A percentile compares a stretch with the other conserved stretches of the same genome.
Conservation (phyloP, 129 eudicot genomes). For the Gnaphalium uliginosum region DNA sequence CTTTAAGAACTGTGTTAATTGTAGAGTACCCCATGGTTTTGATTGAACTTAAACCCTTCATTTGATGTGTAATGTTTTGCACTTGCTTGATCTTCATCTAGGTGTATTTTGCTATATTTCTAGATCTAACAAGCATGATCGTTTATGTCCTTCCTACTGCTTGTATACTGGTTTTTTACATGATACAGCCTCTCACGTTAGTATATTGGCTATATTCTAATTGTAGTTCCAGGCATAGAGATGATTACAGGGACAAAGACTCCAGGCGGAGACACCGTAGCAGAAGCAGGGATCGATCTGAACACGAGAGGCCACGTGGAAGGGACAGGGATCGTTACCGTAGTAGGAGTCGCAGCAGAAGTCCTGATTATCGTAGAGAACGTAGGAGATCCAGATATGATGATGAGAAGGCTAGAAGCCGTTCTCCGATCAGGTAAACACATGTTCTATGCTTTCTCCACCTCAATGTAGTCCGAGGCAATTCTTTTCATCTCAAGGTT, state of each 20-base stretch:
- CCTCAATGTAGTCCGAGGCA: too few species aligned
- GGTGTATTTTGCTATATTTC: too few species aligned
- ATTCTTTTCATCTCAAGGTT: not conserved
- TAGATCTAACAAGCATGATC: too few species aligned
- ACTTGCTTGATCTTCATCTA: too few species aligned
- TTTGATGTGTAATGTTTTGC: too few species aligned
- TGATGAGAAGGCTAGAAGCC: slow-evolving; percentile 73
- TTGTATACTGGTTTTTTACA: not conserved
- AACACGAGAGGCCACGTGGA: slow-evolving; percentile 60
- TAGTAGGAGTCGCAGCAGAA: slow-evolving; percentile 73
- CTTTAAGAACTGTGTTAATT: too few species aligned
- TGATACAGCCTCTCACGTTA: not conserved
- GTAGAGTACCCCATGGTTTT: too few species aligned
- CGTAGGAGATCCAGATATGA: slow-evolving; percentile 80
- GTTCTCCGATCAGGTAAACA: slow-evolving; percentile 66
- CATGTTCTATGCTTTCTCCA: not conserved
- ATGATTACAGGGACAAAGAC: slow-evolving; percentile 63
- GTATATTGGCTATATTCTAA: not conserved
- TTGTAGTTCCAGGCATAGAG: slow-evolving; percentile 56
- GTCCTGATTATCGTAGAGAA: slow-evolving; percentile 79
- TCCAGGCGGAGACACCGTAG: slow-evolving; percentile 77
- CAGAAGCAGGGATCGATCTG: slow-evolving; percentile 78
- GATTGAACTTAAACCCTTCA: too few species aligned
- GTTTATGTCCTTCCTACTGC: too few species aligned
- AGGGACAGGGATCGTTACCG: slow-evolving; percentile 65